These are phyloP conservation scores for Trichoderma arundinaceum DNA, from an alignment of 2,329 filamentous ascomycete species.

Conservation along the genomic window DNA sequence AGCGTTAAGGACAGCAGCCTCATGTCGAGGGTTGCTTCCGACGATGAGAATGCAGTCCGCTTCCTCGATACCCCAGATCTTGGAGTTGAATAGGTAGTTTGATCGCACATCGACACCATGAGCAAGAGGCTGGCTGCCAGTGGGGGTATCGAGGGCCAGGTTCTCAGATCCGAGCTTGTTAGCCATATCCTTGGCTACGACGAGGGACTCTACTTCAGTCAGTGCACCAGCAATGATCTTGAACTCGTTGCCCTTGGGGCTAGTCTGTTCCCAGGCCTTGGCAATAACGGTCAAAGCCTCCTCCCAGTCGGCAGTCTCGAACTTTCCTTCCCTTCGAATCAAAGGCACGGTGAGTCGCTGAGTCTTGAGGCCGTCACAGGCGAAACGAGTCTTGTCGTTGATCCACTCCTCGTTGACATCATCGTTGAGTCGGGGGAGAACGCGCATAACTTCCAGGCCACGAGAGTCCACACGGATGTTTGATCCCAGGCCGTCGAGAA, in stretches of 20 bases:
- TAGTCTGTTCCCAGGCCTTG: conserved; percentile 76
- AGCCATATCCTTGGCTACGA: conserved; percentile 95
- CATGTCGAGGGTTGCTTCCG: conserved; percentile 92
- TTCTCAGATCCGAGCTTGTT: conserved; percentile 98
- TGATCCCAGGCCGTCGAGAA: conserved; percentile 89
- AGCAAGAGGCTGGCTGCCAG: conserved; percentile 80
- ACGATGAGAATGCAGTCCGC: conserved; percentile 90
- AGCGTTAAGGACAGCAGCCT: conserved; percentile 93
- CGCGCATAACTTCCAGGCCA: conserved; percentile 94
- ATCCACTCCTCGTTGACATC: conserved; percentile 99
- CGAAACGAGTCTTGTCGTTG: conserved; percentile 96
- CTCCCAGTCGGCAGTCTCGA: conserved; percentile 93
- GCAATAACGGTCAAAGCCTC: conserved; percentile 89
- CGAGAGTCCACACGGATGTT: conserved; percentile 94
- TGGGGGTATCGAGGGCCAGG: conserved; percentile 86
- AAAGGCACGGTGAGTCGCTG: conserved; percentile 93
- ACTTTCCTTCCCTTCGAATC: conserved; percentile 85
- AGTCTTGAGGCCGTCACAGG: conserved; percentile 94
- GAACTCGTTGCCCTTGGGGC: conserved; percentile 90
- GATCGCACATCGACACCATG: conserved; percentile 93
- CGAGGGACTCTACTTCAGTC: conserved; percentile 88
- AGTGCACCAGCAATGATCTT: conserved; percentile 93
- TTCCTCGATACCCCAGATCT: conserved; percentile 90
- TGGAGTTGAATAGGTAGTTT: conserved; percentile 97
- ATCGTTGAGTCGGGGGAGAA: conserved; percentile 91